Base-by-base conservation (phyloP, 352 stramenopile genomes). In the Phytophthora meadii region DNA sequence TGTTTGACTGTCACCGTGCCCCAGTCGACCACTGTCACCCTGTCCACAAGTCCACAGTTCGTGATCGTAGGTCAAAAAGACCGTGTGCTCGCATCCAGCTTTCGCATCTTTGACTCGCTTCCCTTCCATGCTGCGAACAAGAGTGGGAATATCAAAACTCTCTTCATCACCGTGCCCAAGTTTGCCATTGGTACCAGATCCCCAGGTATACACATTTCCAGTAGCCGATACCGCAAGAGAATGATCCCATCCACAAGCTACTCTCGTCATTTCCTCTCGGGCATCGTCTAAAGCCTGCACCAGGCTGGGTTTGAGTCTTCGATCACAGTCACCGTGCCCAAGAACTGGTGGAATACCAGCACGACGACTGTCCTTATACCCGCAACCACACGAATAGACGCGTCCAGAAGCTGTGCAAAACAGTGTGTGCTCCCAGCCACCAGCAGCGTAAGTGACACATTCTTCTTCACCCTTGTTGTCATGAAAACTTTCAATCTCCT, bases 321-420 rank as follows among this genome's bases (percentile, higher is more conserved):
- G 81, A 41, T 94, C 84, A 42, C 68, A 88, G 51, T 92, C 84
- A 6, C 87, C 82, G 47, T 91, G 81, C 0, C 88, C 88, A 22
- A 95, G 56, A 3, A 95, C 88, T n/a, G 88, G 88, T 12, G 88
- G 88, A 34, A 94, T 86, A 2, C 87, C 86, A 12, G 82, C 75
- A n/a, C 87, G 75, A 10, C 88, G 74, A 60, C 84, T 94, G 47
- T 95, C 88, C 27, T 95, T 95, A 65, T 95, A 95, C 12, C 88
- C 88, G 9, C 85, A 91, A 7, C 88, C 88, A 57, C 77, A 88
- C 1, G 84, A 88, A 49, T 89, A 95, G 22, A 90, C 82, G 9
- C 81, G 77, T 0, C 88, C 88, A 15, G 81, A 84, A 24, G 68
- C 54, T 15, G 81, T 76, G 41, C 80, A 91, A 60, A 92, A 92